Conservation (phyloP, 495 filamentous ascomycete genomes). For the Aspergillus cavernicola region DNA sequence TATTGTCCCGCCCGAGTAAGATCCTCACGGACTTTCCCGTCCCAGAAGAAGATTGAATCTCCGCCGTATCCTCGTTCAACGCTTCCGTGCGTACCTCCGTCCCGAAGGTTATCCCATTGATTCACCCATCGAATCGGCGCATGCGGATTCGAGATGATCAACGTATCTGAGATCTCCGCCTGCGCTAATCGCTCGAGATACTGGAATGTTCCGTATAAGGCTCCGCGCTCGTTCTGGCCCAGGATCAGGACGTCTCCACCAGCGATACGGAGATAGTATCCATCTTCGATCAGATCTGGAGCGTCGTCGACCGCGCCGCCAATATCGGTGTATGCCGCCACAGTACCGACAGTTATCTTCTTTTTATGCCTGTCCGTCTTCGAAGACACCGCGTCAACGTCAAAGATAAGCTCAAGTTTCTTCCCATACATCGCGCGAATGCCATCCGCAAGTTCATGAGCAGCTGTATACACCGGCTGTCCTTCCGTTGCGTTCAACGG, state of each 20-base stretch:
- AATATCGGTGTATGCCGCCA: neutral
- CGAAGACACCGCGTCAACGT: too few relatives aligned
- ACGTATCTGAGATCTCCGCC: constrained; percentile 46
- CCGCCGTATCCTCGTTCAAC: constrained; percentile 71
- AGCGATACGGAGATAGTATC: constrained; percentile 24
- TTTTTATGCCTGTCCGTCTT: too few relatives aligned
- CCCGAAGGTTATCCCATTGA: constrained; percentile 60
- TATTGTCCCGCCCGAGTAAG: constrained; percentile 58
- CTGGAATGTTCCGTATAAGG: constrained; percentile 66
- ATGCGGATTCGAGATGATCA: constrained; percentile 42
- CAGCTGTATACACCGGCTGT: neutral
- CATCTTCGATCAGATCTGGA: neutral
- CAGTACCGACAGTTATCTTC: neutral
- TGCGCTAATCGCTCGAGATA: constrained; percentile 63
- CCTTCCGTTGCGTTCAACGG: neutral
- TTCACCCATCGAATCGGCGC: constrained; percentile 68
- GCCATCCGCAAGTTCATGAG: neutral
- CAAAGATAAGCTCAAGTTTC: neutral
- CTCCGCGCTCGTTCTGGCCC: constrained; percentile 64
- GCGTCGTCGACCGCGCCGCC: neutral
- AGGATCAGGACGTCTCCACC: constrained; percentile 52
- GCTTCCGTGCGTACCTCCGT: constrained; percentile 51
- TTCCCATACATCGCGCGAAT: neutral
- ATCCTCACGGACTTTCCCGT: constrained; percentile 52
- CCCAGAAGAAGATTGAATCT: constrained; percentile 62